These are phyloP conservation scores for Yamadazyma olivae DNA, from an alignment of 805 yeast genomes.

Conservation along the genomic window DNA sequence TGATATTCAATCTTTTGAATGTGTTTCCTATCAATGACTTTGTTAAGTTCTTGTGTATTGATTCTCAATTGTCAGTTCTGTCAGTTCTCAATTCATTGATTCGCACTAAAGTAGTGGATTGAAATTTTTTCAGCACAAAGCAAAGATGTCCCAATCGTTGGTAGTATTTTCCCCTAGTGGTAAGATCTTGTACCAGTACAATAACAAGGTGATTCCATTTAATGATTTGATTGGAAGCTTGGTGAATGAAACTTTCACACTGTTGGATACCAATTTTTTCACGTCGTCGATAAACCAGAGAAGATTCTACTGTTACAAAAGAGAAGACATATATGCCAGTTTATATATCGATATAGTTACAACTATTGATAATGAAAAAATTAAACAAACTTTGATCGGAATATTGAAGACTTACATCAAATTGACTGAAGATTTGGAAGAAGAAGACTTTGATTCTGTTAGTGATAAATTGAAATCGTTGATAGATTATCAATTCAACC, in stretches of 20 bases:
- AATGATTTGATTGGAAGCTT: constrained; percentile 34
- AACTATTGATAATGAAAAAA: constrained; percentile 36
- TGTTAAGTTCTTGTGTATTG: no score
- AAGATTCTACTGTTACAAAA: constrained; percentile 30
- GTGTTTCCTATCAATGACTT: no score
- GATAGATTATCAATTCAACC: constrained; percentile 37
- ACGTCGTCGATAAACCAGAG: constrained; percentile 30
- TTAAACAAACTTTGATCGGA: constrained; percentile 28
- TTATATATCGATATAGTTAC: constrained; percentile 38
- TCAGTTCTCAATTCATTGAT: no score
- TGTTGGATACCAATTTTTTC: constrained; percentile 30
- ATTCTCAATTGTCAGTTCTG: no score
- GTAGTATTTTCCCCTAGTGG: constrained; percentile 36
- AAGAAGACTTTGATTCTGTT: constrained; percentile 10
- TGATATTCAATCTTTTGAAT: no score
- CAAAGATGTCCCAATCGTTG: constrained; percentile 44
- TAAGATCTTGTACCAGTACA: constrained; percentile 32
- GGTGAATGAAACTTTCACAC: constrained; percentile 31
- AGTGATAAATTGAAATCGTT: constrained; percentile 27
- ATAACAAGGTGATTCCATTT: constrained; percentile 34
- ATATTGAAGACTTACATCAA: constrained; percentile 31
- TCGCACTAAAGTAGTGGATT: no score
- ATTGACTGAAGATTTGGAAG: constrained; percentile 21
- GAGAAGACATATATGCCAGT: constrained; percentile 28
- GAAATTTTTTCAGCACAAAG: no score